These are phyloP conservation scores for Boletellus sp. DNA, from an alignment of 768 basidiomycete species.

Conservation along the genomic window DNA sequence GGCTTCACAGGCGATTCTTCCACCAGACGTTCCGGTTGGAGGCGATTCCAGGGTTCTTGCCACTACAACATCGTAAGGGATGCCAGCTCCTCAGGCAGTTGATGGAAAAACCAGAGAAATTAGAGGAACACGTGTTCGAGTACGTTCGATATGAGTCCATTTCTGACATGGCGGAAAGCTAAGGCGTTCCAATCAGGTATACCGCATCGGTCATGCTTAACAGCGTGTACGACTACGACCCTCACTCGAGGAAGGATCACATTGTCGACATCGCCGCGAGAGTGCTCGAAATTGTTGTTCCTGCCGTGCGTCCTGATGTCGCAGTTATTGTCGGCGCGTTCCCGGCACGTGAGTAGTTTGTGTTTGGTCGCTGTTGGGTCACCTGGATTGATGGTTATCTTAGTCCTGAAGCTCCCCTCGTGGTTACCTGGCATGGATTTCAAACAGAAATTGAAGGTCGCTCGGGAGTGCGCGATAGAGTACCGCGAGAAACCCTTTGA, in stretches of 20 bases:
- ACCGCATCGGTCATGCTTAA: slow-evolving; percentile 3
- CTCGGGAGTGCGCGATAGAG: not conserved
- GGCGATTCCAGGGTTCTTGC: slow-evolving; percentile 20
- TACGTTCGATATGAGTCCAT: not conserved
- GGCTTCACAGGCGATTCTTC: slow-evolving; percentile 16
- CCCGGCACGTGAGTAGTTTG: slow-evolving; percentile 2
- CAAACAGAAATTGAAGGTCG: not conserved
- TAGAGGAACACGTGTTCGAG: slow-evolving; percentile 32
- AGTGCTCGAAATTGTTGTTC: not conserved
- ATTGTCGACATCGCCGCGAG: slow-evolving; percentile 1
- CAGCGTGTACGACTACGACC: slow-evolving; percentile 11
- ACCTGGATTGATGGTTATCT: not conserved
- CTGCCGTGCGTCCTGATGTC: slow-evolving; percentile 4
- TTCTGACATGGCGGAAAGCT: not conserved
- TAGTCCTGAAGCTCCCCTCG: slow-evolving; percentile 12
- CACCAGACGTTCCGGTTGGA: slow-evolving; percentile 16
- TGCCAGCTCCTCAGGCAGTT: slow-evolving; percentile 31
- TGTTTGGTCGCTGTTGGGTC: not conserved
- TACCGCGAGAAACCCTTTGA: slow-evolving; percentile 2
- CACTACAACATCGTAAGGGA: slow-evolving; percentile 20
- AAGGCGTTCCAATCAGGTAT: slow-evolving; percentile 1
- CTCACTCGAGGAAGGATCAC: not conserved
- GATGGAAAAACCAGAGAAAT: slow-evolving; percentile 27
- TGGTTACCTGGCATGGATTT: slow-evolving; percentile 13
- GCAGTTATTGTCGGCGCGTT: slow-evolving; percentile 2